Evolutionary conservation across 2,329 filamentous ascomycete genomes (phyloP).

Genomic region (Helminthosporium solani): DNA sequence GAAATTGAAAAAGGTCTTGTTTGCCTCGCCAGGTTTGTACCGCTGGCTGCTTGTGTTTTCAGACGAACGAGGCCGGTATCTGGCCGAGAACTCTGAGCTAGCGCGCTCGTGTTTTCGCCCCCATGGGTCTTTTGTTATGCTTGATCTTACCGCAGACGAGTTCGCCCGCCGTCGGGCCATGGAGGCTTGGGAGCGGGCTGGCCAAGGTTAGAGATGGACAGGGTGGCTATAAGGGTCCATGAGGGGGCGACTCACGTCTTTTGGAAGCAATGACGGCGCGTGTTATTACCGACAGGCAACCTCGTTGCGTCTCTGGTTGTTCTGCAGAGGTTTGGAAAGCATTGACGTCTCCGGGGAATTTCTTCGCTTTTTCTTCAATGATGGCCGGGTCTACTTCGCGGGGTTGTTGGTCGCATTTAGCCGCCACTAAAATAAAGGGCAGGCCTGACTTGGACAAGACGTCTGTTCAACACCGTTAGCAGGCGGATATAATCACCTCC

Average conservation of each 20-base stretch:
- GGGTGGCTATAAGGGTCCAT: not conserved
- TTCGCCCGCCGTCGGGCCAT: conserved; percentile 47
- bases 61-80: conserved; percentile 30
- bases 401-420: conserved; percentile 81
- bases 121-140: conserved; percentile 43
- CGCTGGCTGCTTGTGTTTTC: conserved; percentile 34
- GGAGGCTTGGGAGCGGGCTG: conserved; percentile 38
- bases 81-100: conserved; percentile 48
- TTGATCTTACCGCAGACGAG: conserved; percentile 46
- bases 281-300: conserved; percentile 74
- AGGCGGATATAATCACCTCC: conserved; percentile 4
- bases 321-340: conserved; percentile 72
- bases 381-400: conserved; percentile 70
- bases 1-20: conserved; percentile 62
- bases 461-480: conserved; percentile 53
- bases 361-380: conserved; percentile 64
- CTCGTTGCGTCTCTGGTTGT: conserved; percentile 69
- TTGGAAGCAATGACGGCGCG: conserved; percentile 67
- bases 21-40: conserved; percentile 47
- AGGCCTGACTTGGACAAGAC: conserved; percentile 70
- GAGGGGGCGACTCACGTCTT: conserved; percentile 59
- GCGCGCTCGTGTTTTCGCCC: conserved; percentile 48
- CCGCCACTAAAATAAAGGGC: conserved; percentile 79
- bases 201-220: conserved; percentile 15
- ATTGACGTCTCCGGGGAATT: conserved; percentile 63